Evolutionary conservation across 148 eudicot species (phyloP).

Genomic region (Cornus suecica): DNA sequence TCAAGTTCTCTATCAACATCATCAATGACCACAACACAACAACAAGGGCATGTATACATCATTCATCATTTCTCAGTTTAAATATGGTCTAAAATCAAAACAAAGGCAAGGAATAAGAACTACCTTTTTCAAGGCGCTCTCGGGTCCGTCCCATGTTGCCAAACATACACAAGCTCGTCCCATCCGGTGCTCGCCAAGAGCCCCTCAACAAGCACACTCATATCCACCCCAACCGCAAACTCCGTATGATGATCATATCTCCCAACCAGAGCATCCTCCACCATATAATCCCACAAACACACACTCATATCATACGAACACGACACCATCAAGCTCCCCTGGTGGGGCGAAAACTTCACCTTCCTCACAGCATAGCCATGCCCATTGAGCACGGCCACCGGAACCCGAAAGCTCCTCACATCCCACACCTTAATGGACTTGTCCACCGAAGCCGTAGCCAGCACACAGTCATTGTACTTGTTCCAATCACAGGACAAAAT

Average conservation of each 20-base stretch:
- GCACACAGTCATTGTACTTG: constrained; percentile 77
- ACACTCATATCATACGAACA: constrained; percentile 94
- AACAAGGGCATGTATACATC: background rate
- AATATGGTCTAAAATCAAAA: background rate
- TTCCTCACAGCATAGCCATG: constrained; percentile 87
- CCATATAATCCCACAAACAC: constrained; percentile 91
- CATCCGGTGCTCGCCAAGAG: constrained; percentile 95
- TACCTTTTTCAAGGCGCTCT: constrained; percentile 54
- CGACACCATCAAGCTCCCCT: constrained; percentile 58
- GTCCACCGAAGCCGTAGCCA: constrained; percentile 82
- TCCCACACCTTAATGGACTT: constrained; percentile 91
- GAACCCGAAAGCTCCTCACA: constrained; percentile 71
- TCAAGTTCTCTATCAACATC: background rate
- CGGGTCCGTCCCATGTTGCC: constrained; percentile 94
- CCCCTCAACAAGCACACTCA: constrained; percentile 98
- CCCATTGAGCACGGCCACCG: constrained; percentile 66
- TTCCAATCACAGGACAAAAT: constrained; percentile 88
- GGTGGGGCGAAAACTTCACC: constrained; percentile 89
- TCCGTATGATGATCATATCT: constrained; percentile 95
- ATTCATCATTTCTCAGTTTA: background rate
- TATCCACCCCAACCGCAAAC: constrained; percentile 94
- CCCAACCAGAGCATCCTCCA: constrained; percentile 81
- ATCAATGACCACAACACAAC: background rate
- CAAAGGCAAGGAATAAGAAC: background rate
- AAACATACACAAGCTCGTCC: constrained; percentile 93